Evolutionary conservation across 306 rosid species (phyloP).

Genomic region (Medicago ruthenica): DNA sequence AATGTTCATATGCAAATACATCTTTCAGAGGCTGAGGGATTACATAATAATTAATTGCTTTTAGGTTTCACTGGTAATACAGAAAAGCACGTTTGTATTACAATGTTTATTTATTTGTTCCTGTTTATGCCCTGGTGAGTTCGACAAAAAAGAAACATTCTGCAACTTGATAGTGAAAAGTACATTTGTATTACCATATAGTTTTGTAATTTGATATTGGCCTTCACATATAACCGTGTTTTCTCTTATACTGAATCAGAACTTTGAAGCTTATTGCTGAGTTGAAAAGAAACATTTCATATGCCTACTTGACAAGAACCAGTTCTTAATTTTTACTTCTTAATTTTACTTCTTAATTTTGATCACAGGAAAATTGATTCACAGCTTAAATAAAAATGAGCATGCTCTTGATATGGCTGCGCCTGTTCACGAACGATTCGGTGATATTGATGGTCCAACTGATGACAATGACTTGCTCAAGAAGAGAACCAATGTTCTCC

Average conservation of each 20-base stretch:
- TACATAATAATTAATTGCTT: not conserved
- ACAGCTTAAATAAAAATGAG: constrained; percentile 90
- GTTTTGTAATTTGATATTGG: constrained; percentile 10
- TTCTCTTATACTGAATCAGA: not conserved
- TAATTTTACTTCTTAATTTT: constrained; percentile 37
- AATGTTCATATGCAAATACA: constrained; percentile 25
- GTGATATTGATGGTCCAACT: constrained; percentile 57
- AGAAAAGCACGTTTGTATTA: constrained; percentile 4
- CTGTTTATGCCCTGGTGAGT: not conserved
- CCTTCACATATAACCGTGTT: not conserved
- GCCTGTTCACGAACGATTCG: constrained; percentile 77
- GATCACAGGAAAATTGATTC: constrained; percentile 82
- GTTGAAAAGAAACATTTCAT: constrained; percentile 10
- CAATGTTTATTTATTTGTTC: not conserved
- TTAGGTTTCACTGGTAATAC: constrained; percentile 17
- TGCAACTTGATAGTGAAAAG: too few relatives aligned
- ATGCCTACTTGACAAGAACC: not conserved
- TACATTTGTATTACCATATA: not conserved
- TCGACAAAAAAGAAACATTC: not conserved
- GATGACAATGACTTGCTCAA: constrained; percentile 65
- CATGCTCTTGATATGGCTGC: constrained; percentile 96
- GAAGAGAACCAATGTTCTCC: constrained; percentile 84
- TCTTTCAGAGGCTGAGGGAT: constrained; percentile 30
- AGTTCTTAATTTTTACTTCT: constrained; percentile 22
- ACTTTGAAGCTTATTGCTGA: constrained; percentile 12